Base-by-base conservation (phyloP, 1,284 basidiomycete species). In the Erythrobasidium hasegawianum region DNA sequence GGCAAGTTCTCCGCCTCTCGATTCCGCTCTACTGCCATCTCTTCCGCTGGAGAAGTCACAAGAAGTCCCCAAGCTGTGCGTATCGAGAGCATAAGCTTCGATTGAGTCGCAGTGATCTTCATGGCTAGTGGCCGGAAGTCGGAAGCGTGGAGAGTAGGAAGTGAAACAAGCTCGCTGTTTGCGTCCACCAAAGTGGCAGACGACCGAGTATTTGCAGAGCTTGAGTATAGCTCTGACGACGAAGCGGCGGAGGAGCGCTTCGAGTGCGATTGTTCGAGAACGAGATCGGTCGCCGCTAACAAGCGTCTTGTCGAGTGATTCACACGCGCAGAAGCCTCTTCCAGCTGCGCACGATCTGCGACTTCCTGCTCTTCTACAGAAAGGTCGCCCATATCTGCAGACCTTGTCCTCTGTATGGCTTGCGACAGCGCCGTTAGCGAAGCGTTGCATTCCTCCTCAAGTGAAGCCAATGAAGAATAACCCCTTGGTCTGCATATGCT, bases 71-170 rank as follows among this genome's bases (percentile, higher is more conserved):
- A 72, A n/a, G 68, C 55, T 1, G 80, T 78, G 2, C 80, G 76
- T 8, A 79, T 74, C 10, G 79, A 78, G 1, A 81, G 75, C 11
- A 79, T 76, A 18, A 81, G 75, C 64, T 80, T 80, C 24, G 80
- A 79, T 14, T 81, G 75, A 7, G 78, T 78, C 0, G 78, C 77
- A 16, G 77, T 79, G 56, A 81, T 77, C 59, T 80, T 80, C 38
- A 78, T 77, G 27, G 79, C 76, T 26, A 76, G 72, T 1, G 75
- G 75, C 18, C 77, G 76, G 26, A 81, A 74, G 13, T 77, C 73
- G 52, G 69, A 58, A n/a, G 16, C 29, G 3, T 24, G 27, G 13
- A 67, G 38, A 16, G 29, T 33, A 4, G 60, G 49, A 10, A 50
- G 39, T 18, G 39, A 39, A 10, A 60, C 26, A 14, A 50, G 40